Evolutionary conservation across 176 grass and related monocot genomes (phyloP).

Genomic region (Bolboschoenus planiculmis): DNA sequence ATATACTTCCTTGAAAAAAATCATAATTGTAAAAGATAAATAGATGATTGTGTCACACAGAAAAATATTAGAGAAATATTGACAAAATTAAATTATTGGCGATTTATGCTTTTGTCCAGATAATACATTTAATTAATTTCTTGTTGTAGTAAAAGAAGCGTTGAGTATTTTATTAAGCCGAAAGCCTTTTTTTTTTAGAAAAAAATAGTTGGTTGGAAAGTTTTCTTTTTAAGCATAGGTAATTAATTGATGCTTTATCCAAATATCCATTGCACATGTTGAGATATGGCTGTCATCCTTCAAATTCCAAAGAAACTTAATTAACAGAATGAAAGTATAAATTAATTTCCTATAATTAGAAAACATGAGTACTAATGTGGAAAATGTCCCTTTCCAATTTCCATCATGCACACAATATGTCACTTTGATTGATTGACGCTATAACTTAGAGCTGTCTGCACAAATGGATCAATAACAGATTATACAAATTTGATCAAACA

Average conservation of each 20-base stretch:
- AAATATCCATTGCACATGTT: not conserved
- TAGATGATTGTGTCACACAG: not conserved
- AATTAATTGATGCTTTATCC: not conserved
- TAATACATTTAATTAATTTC: no score
- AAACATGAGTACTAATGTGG: not conserved
- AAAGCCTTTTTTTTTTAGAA: not conserved
- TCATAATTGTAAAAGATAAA: not conserved
- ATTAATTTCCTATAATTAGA: not conserved
- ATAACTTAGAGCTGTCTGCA: not conserved
- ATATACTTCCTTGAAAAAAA: not conserved
- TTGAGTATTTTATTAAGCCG: not conserved
- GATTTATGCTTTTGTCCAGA: no score
- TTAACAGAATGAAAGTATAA: not conserved
- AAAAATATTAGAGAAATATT: not conserved
- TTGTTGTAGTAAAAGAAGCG: not conserved
- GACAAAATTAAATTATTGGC: no score
- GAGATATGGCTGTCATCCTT: not conserved
- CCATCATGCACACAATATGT: not conserved
- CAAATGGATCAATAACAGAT: not conserved
- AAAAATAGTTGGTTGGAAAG: not conserved
- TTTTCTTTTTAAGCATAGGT: not conserved
- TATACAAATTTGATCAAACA: not conserved
- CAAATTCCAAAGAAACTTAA: not conserved
- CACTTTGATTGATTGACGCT: not conserved
- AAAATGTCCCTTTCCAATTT: not conserved